Evolutionary conservation across 1,139 yeast genomes (phyloP), one percentile per base, ranked within the genome.

Genomic region (Hanseniaspora uvarum): DNA sequence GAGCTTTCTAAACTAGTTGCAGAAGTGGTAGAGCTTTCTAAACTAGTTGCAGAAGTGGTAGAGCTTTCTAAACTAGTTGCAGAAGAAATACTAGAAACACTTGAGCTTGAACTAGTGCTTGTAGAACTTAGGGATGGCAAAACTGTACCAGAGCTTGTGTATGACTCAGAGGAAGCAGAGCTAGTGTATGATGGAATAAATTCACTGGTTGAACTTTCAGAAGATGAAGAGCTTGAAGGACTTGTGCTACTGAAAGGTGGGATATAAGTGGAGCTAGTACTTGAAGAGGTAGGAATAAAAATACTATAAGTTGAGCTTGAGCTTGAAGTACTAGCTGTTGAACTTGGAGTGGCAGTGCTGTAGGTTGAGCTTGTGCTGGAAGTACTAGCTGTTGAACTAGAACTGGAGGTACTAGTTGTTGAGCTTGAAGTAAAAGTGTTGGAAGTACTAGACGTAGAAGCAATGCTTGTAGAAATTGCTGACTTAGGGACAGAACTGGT

Each of bases 291-390:
- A n/a, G n/a, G n/a, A n/a, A n/a, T n/a, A n/a, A n/a, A n/a, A n/a
- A n/a, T n/a, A n/a, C n/a, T n/a, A n/a, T n/a, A n/a, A n/a, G n/a
- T n/a, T n/a, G n/a, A n/a, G n/a, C n/a, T n/a, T n/a, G n/a, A n/a
- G n/a, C n/a, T n/a, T n/a, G n/a, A n/a, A n/a, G n/a, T n/a, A n/a
- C n/a, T n/a, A n/a, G n/a, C n/a, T 4, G n/a, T 23, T 2, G 30
- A 33, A 16, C 55, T 38, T 34, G 56, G 39, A 16, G 60, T 40
- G 23, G 58, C 40, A 33, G n/a, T n/a, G n/a, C n/a, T n/a, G n/a
- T n/a, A n/a, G n/a, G n/a, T n/a, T n/a, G n/a, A n/a, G n/a, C n/a
- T n/a, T n/a, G 56, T 48, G 23, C 53, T 21, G 18, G 47, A 36
- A 14, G 46, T 43, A 40, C 46, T 23, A 21, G 55, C 33, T 10